Base-by-base conservation (phyloP, 2,329 filamentous ascomycete genomes). In the Neopestalotiopsis rosae region DNA sequence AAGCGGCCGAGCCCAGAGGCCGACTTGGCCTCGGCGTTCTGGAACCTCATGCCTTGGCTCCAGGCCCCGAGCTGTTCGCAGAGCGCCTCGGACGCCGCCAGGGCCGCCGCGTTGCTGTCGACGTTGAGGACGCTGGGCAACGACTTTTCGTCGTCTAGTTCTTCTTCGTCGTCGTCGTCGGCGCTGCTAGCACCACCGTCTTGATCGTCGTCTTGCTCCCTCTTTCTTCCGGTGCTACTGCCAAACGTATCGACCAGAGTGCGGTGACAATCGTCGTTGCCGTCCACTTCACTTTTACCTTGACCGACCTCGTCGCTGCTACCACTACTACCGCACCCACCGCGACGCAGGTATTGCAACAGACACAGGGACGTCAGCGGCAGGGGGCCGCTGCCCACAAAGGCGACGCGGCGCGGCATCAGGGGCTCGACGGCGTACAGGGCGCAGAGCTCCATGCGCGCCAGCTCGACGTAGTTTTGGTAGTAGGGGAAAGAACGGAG, bases 381-480 rank as follows among this genome's bases (percentile, higher is more conserved):
- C 1, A 87, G 72, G 0, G 85, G 85, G 0, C 86, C 85, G 0
- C 83, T 86, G 13, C 86, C 85, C 4, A 88, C 79, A 71, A 87
- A 86, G 1, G 82, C 83, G 20, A 87, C 77, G 6, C 73, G 79
- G 0, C 68, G 69, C 0, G 80, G 79, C 2, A 72, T 63, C n/a
- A 70, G 17, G 0, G 73, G 70, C 2, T 78, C 72, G 20, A 81
- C 81, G 4, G 81, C 77, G 13, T 76, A 69, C 4, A 87, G 76
- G 9, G 82, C 78, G 30, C 77, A 77, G 30, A 84, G 77, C 73
- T 87, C 86, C 52, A 87, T 78, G 14, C 79, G 79, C 0, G 83
- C 81, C 34, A 87, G 80, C 28, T 85, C 81, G 42, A 82, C 69
- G 72, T 88, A 88, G 74, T 87, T 87, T 9, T 76, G 68, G 72